A percentile compares a stretch with the other conserved stretches of the same genome.
Conservation (phyloP, 352 stramenopile species). For the Pythium biforme region DNA sequence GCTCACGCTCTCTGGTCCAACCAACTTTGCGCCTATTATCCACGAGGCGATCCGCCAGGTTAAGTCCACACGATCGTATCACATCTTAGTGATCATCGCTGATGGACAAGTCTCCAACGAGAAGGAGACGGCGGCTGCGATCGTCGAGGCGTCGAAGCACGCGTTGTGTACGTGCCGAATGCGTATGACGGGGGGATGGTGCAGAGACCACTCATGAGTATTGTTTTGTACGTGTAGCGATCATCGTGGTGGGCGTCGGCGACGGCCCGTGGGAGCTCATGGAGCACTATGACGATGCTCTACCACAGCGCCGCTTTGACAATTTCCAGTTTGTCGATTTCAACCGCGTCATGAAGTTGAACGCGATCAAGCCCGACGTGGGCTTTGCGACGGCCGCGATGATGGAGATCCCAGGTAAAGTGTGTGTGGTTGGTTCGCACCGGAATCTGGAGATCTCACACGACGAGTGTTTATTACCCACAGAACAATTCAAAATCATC, state of each 20-base stretch:
- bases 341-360: conserved; percentile 48
- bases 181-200: neutral
- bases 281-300: conserved; percentile 56
- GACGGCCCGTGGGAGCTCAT: conserved; percentile 78
- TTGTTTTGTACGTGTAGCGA: conserved; percentile 35
- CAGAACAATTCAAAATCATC: conserved; percentile 58
- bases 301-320: conserved; percentile 60
- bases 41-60: conserved; percentile 62
- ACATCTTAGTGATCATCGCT: conserved; percentile 77
- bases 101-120: conserved; percentile 74
- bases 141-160: conserved; percentile 68
- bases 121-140: conserved; percentile 59
- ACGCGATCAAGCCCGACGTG: conserved; percentile 50
- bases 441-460: neutral
- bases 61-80: conserved; percentile 44
- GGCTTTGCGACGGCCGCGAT: conserved; percentile 65
- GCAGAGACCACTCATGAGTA: neutral
- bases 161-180: conserved; percentile 52
- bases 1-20: conserved; percentile 55
- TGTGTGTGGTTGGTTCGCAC: neutral
- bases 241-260: conserved; percentile 73
- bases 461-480: neutral
- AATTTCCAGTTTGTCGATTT: conserved; percentile 85
- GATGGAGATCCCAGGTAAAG: conserved; percentile 57
- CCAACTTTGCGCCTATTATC: conserved; percentile 82